Percentiles rank a stretch among this genome's conserved stretches.
Conservation (phyloP, 2,329 filamentous ascomycete genomes). For the Stachybotrys chlorohalonatus region DNA sequence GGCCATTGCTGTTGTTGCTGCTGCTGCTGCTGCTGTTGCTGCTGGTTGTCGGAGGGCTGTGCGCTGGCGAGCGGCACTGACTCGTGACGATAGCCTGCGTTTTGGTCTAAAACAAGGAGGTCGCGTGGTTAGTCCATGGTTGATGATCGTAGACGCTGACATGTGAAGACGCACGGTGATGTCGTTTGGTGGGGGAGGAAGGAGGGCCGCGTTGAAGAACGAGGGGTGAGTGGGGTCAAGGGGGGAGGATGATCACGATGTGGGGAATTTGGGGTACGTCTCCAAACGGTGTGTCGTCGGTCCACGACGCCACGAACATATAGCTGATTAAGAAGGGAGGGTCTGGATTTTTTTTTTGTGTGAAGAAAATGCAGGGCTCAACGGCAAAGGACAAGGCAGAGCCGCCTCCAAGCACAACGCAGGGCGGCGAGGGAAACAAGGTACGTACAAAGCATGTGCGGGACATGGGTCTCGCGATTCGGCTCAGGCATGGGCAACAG, state of each 20-base stretch:
- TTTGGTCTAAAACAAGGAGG: conserved; percentile 21
- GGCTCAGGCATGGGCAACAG: conserved; percentile 15
- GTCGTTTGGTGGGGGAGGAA: neutral
- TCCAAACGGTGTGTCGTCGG: too few species aligned
- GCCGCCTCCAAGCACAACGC: neutral
- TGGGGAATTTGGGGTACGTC: neutral
- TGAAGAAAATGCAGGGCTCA: neutral
- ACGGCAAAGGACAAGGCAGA: neutral
- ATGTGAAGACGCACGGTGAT: conserved; percentile 4
- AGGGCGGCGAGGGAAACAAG: neutral
- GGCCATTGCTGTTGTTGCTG: conserved; percentile 14
- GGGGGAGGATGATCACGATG: conserved; percentile 3
- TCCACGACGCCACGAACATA: neutral
- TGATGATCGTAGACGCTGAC: conserved; percentile 1
- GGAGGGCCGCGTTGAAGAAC: neutral
- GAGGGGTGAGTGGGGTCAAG: conserved; percentile 3
- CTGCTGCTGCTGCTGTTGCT: neutral
- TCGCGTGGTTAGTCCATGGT: conserved; percentile 21
- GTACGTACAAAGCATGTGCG: conserved; percentile 40
- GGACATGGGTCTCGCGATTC: conserved; percentile 31
- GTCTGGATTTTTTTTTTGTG: neutral
- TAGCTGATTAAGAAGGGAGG: conserved; percentile 7
- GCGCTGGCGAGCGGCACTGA: conserved; percentile 11
- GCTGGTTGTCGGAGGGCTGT: conserved; percentile 5
- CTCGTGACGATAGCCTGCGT: conserved; percentile 25